phyloP scores from a whole-genome alignment of 169 alveolate species.

The Babesia ovis region DNA sequence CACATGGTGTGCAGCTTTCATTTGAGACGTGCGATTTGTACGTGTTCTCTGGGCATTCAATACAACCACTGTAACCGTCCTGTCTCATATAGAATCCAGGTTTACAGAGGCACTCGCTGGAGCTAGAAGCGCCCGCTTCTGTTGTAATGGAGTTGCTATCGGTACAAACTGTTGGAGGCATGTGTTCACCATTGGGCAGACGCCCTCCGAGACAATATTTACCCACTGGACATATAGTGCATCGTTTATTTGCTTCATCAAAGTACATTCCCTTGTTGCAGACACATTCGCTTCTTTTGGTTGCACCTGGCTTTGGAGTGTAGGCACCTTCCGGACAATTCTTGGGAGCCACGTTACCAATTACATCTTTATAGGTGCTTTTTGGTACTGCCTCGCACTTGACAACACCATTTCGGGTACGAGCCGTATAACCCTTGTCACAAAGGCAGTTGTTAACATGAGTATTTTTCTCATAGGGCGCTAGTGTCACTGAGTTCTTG shows the following conservation, averaged over 20 bases:
- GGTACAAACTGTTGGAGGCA: constrained; percentile 43
- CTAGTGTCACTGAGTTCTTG: constrained; percentile 66
- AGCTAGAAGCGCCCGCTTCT: constrained; percentile 72
- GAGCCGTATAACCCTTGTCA: constrained; percentile 62
- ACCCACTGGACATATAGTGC: constrained; percentile 78
- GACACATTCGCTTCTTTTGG: constrained; percentile 60
- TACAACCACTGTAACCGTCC: constrained; percentile 24
- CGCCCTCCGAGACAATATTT: constrained; percentile 77
- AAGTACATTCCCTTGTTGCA: constrained; percentile 69
- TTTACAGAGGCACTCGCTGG: constrained; percentile 70
- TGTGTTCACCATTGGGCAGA: constrained; percentile 33
- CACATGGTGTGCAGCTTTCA: constrained; percentile 73
- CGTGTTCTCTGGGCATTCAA: constrained; percentile 69
- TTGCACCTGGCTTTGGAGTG: constrained; percentile 74
- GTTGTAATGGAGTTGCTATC: constrained; percentile 69
- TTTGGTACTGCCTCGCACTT: constrained; percentile 51
- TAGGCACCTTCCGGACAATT: constrained; percentile 78
- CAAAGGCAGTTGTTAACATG: constrained; percentile 72
- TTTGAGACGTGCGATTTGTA: constrained; percentile 64
- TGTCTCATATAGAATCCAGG: constrained; percentile 46
- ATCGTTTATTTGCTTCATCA: constrained; percentile 17
- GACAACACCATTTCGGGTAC: constrained; percentile 22
- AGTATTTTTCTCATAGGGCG: constrained; percentile 69
- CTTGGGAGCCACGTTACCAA: constrained; percentile 65
- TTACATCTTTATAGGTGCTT: constrained; percentile 57